phyloP scores from a whole-genome alignment of 306 rosid genomes.

The Prunus mume region DNA sequence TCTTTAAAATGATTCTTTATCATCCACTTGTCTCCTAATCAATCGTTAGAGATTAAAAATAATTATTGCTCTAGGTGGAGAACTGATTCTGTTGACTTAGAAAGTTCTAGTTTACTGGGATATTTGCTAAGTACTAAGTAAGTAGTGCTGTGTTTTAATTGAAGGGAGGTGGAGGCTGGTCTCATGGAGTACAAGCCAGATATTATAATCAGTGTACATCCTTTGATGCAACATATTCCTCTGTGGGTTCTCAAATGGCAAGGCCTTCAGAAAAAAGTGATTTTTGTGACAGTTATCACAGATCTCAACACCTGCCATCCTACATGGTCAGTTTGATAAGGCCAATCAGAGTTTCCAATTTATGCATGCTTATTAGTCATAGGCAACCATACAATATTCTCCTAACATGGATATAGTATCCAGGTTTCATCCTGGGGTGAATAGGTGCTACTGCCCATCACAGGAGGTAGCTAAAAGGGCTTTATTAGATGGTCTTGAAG shows the following conservation, averaged over 20 bases:
- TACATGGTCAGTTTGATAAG: constrained; percentile 62
- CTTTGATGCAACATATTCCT: constrained; percentile 98
- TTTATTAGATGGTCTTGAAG: constrained; percentile 65
- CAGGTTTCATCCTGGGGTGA: constrained; percentile 97
- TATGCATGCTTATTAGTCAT: neutral
- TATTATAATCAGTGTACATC: constrained; percentile 94
- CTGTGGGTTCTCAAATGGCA: constrained; percentile 99
- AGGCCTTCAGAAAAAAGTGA: constrained; percentile 83
- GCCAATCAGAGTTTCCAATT: neutral
- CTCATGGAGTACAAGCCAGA: constrained; percentile 93
- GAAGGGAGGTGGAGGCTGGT: constrained; percentile 97
- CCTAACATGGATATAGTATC: constrained; percentile 22
- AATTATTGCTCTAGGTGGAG: constrained; percentile 6
- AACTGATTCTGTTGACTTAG: constrained; percentile 7
- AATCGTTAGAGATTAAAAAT: constrained; percentile 6
- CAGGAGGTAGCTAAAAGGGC: constrained; percentile 85
- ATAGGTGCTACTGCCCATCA: constrained; percentile 94
- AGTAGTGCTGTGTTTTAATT: constrained; percentile 16
- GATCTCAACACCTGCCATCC: constrained; percentile 91
- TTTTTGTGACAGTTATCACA: constrained; percentile 87
- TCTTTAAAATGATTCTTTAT: constrained; percentile 25
- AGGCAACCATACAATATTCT: neutral
- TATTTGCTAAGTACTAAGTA: constrained; percentile 24
- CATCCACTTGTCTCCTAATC: constrained; percentile 24
- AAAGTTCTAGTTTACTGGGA: neutral